These are phyloP conservation scores for Climacium dendroides DNA, from an alignment of 225 moss, liverwort and hornwort genomes.

Conservation along the genomic window DNA sequence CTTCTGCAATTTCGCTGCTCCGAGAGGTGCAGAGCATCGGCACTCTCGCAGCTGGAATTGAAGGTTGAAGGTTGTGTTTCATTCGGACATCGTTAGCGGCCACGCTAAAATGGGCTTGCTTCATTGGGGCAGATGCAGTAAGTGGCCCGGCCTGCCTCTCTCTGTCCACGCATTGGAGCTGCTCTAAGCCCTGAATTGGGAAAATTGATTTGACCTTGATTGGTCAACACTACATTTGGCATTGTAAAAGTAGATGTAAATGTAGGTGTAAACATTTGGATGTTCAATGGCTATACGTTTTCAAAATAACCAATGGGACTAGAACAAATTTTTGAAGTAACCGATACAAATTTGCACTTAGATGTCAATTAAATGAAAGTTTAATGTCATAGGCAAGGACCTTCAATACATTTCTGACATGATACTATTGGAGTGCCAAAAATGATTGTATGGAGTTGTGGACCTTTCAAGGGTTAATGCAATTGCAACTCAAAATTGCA, in stretches of 20 bases:
- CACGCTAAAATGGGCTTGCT: not conserved
- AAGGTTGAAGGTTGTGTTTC: not conserved
- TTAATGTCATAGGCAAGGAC: not conserved
- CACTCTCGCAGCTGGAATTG: not conserved
- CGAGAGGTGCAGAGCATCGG: not conserved
- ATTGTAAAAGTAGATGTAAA: not conserved
- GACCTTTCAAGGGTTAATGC: not conserved
- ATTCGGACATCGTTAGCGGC: not conserved
- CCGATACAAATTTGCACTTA: not conserved
- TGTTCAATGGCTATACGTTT: not conserved
- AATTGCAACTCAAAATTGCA: not conserved
- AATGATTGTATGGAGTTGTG: rapidly evolving
- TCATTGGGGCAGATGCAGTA: too few species aligned
- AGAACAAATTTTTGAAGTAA: not conserved
- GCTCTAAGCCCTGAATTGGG: too few species aligned
- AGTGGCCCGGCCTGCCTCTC: too few species aligned
- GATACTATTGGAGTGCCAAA: not conserved
- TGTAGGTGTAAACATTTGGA: not conserved
- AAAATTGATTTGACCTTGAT: too few species aligned
- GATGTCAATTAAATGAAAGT: not conserved
- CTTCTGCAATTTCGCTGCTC: not conserved
- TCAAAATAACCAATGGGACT: not conserved
- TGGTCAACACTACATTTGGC: not conserved
- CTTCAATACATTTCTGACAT: too few species aligned
- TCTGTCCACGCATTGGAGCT: too few species aligned